Conservation (phyloP, 495 filamentous ascomycete species). For the Bryoglossum gracile region DNA sequence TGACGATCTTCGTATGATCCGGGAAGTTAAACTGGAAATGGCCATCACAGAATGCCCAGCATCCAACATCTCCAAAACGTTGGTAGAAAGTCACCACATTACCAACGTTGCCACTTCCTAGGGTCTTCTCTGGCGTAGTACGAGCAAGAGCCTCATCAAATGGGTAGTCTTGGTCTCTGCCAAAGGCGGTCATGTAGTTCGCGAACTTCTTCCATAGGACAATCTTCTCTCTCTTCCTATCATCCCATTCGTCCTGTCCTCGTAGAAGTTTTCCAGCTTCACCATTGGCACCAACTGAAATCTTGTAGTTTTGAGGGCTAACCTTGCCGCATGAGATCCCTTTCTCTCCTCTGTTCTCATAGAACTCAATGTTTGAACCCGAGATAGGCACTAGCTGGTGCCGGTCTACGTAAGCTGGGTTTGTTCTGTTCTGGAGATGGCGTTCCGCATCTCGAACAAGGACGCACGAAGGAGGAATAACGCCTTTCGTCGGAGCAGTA, state of each 20-base stretch:
- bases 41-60: constrained; percentile 85
- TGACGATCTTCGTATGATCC: constrained; percentile 88
- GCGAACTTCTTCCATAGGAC: constrained; percentile 87
- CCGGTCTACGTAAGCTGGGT: constrained; percentile 48
- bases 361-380: constrained; percentile 61
- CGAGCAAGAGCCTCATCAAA: constrained; percentile 39
- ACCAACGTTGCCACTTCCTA: constrained; percentile 35
- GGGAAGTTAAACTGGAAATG: constrained; percentile 96
- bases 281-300: constrained; percentile 44
- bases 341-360: constrained; percentile 61
- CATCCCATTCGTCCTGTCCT: constrained; percentile 53
- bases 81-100: constrained; percentile 86
- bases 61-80: constrained; percentile 75
- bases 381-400: constrained; percentile 59
- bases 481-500: constrained; percentile 23
- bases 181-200: constrained; percentile 77
- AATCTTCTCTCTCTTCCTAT: constrained; percentile 63
- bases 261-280: constrained; percentile 44
- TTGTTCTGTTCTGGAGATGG: constrained; percentile 48
- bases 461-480: constrained; percentile 56
- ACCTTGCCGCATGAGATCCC: constrained; percentile 59
- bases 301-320: constrained; percentile 51
- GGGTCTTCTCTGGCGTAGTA: constrained; percentile 43
- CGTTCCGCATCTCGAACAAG: constrained; percentile 60
- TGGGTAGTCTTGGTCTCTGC: constrained; percentile 42